A percentile compares a stretch with the other conserved stretches of the same genome.
Evolutionary conservation across 768 basidiomycete genomes (phyloP).

Genomic region (Hypholoma sublateritium): DNA sequence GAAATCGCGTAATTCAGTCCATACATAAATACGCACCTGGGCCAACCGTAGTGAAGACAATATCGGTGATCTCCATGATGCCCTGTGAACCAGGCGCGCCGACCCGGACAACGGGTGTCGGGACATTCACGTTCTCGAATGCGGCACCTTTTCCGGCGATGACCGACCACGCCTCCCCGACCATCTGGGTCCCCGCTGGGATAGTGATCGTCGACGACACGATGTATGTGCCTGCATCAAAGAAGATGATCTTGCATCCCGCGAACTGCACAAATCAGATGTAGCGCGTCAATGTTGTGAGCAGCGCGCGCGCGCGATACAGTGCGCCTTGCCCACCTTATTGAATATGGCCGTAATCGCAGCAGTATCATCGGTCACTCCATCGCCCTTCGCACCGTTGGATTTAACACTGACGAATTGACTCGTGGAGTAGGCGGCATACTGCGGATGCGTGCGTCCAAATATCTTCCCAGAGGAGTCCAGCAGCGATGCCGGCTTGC

Average conservation of each 20-base stretch:
- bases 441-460: conserved; percentile 67
- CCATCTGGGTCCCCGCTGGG: conserved; percentile 55
- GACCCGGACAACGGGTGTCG: conserved; percentile 46
- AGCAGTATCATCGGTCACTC: conserved; percentile 71
- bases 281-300: no score
- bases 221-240: conserved; percentile 68
- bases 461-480: conserved; percentile 61
- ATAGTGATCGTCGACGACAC: conserved; percentile 54
- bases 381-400: conserved; percentile 74
- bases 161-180: conserved; percentile 63
- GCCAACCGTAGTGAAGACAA: conserved; percentile 61
- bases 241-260: conserved; percentile 78
- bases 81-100: conserved; percentile 50
- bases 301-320: neutral
- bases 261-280: conserved; percentile 38
- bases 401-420: conserved; percentile 75
- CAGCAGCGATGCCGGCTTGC: conserved; percentile 58
- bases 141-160: conserved; percentile 49
- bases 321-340: conserved; percentile 34
- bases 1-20: neutral
- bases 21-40: conserved; percentile 31
- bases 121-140: conserved; percentile 45
- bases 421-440: conserved; percentile 55
- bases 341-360: conserved; percentile 63
- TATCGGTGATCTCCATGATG: conserved; percentile 60